Conservation (phyloP, 805 yeast species). For the Barnettozyma vustinii region DNA sequence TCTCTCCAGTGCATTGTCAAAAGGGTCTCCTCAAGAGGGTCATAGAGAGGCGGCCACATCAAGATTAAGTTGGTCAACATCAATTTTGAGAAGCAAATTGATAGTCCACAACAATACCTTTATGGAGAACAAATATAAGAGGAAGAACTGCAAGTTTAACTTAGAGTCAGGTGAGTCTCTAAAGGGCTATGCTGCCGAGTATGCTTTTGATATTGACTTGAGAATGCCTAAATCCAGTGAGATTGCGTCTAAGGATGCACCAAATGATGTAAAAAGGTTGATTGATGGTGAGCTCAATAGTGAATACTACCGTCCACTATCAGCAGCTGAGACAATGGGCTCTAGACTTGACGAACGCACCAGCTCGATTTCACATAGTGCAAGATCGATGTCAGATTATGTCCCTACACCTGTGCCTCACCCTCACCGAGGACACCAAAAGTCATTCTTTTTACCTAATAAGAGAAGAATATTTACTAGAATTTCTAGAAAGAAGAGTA, state of each 20-base stretch:
- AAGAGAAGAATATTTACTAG: constrained; percentile 1
- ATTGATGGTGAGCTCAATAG: neutral
- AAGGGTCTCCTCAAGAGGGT: neutral
- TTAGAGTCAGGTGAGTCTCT: constrained; percentile 24
- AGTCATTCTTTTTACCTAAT: neutral
- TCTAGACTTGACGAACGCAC: constrained; percentile 7
- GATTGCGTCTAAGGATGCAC: constrained; percentile 3
- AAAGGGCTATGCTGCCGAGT: constrained; percentile 16
- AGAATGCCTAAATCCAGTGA: constrained; percentile 8
- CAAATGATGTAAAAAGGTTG: constrained; percentile 12
- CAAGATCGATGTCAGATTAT: constrained; percentile 11
- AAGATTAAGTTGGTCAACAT: constrained; percentile 14
- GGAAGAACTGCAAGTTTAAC: constrained; percentile 8
- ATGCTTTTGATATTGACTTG: constrained; percentile 10
- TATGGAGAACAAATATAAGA: neutral
- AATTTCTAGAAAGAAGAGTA: constrained; percentile 1
- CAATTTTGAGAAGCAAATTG: constrained; percentile 6
- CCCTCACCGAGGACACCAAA: neutral
- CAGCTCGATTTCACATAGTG: constrained; percentile 2
- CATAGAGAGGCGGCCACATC: neutral
- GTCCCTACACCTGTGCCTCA: constrained; percentile 15
- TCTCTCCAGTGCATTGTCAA: constrained; percentile 13
- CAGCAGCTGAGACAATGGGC: neutral
- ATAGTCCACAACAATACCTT: neutral
- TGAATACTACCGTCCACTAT: neutral